Evolutionary conservation across 2,329 filamentous ascomycete species (phyloP).

Genomic region (Parasarocladium wereldwijsianum): DNA sequence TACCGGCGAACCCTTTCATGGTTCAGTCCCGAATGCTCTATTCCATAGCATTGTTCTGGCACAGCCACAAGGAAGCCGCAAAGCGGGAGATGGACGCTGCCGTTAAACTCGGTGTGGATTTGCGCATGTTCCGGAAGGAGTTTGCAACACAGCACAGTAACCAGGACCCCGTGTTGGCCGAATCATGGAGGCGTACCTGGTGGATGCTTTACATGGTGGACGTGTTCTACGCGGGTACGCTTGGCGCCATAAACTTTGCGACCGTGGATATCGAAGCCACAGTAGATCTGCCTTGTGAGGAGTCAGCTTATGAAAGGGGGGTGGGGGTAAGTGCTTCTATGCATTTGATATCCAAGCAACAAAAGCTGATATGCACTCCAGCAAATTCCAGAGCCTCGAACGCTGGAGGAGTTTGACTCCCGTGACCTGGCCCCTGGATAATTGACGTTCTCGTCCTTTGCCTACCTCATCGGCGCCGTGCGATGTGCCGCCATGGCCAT

Average conservation of each 20-base stretch:
- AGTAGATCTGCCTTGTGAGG: slow-evolving; percentile 50
- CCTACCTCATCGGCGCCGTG: slow-evolving; percentile 51
- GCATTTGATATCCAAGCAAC: slow-evolving; percentile 7
- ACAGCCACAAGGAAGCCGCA: slow-evolving; percentile 11
- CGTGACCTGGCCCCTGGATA: slow-evolving; percentile 42
- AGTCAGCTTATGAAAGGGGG: slow-evolving; percentile 33
- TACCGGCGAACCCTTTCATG: slow-evolving; percentile 12
- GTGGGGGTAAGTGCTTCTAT: too few species aligned
- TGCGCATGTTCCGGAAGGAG: slow-evolving; percentile 41
- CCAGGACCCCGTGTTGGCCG: slow-evolving; percentile 30
- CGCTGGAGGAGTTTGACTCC: slow-evolving; percentile 45
- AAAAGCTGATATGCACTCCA: slow-evolving; percentile 11
- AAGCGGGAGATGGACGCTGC: slow-evolving; percentile 27
- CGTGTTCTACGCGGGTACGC: slow-evolving; percentile 23
- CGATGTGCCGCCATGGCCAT: slow-evolving; percentile 19
- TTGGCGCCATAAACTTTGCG: slow-evolving; percentile 13
- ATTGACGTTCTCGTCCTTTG: slow-evolving; percentile 46
- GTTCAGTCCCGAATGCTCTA: slow-evolving; percentile 22
- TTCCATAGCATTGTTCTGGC: slow-evolving; percentile 21
- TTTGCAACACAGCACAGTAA: slow-evolving; percentile 34
- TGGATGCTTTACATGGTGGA: slow-evolving; percentile 52
- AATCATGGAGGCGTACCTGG: slow-evolving; percentile 53
- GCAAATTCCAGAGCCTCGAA: slow-evolving; percentile 26
- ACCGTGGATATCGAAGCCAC: slow-evolving; percentile 29
- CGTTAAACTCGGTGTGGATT: slow-evolving; percentile 39